Conservation (phyloP, 768 basidiomycete genomes). For the Lyophyllum decastes region DNA sequence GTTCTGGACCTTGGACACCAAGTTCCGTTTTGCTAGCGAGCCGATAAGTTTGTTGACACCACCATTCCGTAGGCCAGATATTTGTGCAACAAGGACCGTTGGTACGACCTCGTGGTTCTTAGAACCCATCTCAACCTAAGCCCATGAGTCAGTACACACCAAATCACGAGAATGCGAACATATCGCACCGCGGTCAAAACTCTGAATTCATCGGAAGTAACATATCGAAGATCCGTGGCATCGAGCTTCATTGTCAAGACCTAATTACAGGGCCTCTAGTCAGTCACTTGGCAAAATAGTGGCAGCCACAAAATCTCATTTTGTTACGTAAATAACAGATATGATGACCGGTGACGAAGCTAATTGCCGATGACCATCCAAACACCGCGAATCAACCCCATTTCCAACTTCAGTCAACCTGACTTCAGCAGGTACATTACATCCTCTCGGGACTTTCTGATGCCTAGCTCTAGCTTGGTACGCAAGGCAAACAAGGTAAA, state of each 20-base stretch:
- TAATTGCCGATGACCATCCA: background rate
- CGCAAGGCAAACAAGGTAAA: slow-evolving; percentile 19
- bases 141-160: slow-evolving; percentile 2
- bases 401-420: background rate
- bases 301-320: background rate
- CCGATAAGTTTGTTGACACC: slow-evolving; percentile 94
- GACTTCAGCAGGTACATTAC: background rate
- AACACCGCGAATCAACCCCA: background rate
- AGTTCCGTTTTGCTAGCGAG: slow-evolving; percentile 85
- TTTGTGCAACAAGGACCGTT: slow-evolving; percentile 82
- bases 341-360: background rate
- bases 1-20: slow-evolving; percentile 89
- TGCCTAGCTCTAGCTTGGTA: slow-evolving; percentile 10
- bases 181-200: slow-evolving; percentile 86
- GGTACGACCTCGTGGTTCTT: slow-evolving; percentile 99
- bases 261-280: background rate
- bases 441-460: background rate
- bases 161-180: background rate
- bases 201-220: slow-evolving; percentile 90
- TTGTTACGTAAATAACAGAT: slow-evolving; percentile 9
- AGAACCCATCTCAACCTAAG: slow-evolving; percentile 93
- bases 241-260: slow-evolving; percentile 81
- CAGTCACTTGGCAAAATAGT: background rate
- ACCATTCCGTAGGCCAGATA: slow-evolving; percentile 89
- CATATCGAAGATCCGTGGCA: slow-evolving; percentile 91